A percentile compares a stretch with the other conserved stretches of the same genome.
These are phyloP conservation scores for Zygnema cylindricum DNA, from an alignment of 139 green algal species.

Conservation along the genomic window DNA sequence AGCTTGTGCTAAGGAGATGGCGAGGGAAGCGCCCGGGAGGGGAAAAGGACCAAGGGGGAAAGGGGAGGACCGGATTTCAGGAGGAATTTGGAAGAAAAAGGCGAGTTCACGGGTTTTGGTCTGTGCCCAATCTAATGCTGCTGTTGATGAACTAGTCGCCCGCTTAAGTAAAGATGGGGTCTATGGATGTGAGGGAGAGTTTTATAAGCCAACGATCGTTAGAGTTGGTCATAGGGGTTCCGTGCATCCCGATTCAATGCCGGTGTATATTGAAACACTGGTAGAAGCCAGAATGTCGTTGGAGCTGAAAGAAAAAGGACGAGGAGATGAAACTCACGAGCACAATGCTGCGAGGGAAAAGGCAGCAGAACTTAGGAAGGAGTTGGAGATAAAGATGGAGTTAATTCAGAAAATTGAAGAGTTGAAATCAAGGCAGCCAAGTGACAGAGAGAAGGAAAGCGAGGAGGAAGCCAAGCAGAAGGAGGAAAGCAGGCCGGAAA, in stretches of 20 bases:
- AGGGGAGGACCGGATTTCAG: neutral
- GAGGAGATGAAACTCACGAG: neutral
- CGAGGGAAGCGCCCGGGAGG: neutral
- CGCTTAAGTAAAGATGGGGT: constrained; percentile 24
- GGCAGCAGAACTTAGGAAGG: constrained; percentile 1
- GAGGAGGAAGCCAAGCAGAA: constrained; percentile 31
- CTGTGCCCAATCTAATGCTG: constrained; percentile 59
- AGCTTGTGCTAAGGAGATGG: constrained; percentile 27
- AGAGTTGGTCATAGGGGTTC: constrained; percentile 42
- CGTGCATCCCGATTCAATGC: constrained; percentile 52
- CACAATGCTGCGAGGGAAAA: constrained; percentile 15
- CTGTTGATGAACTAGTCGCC: constrained; percentile 59
- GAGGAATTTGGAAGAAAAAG: constrained; percentile 30
- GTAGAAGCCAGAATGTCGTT: constrained; percentile 23
- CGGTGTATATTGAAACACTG: constrained; percentile 46
- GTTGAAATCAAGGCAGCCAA: constrained; percentile 21
- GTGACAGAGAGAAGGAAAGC: neutral
- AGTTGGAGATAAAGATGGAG: constrained; percentile 24
- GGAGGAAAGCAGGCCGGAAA: constrained; percentile 15
- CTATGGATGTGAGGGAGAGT: constrained; percentile 28
- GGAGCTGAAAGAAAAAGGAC: neutral
- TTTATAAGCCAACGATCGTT: constrained; percentile 39
- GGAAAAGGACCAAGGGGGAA: neutral
- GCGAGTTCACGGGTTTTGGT: constrained; percentile 26
- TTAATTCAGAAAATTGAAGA: constrained; percentile 27